Base-by-base conservation (phyloP, 1,139 yeast species). In the Scheffersomyces quercinus region DNA sequence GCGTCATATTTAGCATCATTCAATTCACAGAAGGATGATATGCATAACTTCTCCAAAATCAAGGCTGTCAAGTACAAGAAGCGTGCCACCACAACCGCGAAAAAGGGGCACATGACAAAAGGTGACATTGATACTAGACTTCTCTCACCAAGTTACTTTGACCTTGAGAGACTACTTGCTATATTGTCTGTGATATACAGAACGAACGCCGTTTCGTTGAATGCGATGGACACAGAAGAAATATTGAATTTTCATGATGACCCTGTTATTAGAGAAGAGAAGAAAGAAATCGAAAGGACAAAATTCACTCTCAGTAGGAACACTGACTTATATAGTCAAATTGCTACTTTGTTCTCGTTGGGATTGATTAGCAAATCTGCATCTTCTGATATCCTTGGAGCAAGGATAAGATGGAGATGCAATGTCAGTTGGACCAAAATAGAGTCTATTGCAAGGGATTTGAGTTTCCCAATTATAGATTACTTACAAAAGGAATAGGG, bases 1-100 rank as follows among this genome's bases (percentile, higher is more conserved):
- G 88, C 91, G 1, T 82, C 88, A 0, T 86, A 83, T 54, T 66
- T 86, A 43, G 90, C 91, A 0, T 83, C 91, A 1, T 83, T 75
- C 55, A 79, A 80, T 40, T 81, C 82, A 5, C 80, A 82, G 3
- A 77, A 77, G 47, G 69, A 71, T 48, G 95, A 86, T 58, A 67
- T 80, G 49, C 75, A 79, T 36, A 67, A 75, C 45, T 86, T 85
- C 51, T 81, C 91, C 36, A 76, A 73, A 47, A 70, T 83, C 20
- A 79, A 81, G 50, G 79, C 77, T 14, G 69, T 77, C 32, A 67
- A 68, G 41, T 56, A 62, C 30, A 67, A 74, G 68, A 75, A 57
- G 50, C 41, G 48, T 34, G 52, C 46, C 13, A 51, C 53, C 14
- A 44, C 55, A 8, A 42, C 77, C 49, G 59, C 76, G 45, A 45